Conservation (phyloP, 1,284 basidiomycete species). For the Apiotrichum brassicae region DNA sequence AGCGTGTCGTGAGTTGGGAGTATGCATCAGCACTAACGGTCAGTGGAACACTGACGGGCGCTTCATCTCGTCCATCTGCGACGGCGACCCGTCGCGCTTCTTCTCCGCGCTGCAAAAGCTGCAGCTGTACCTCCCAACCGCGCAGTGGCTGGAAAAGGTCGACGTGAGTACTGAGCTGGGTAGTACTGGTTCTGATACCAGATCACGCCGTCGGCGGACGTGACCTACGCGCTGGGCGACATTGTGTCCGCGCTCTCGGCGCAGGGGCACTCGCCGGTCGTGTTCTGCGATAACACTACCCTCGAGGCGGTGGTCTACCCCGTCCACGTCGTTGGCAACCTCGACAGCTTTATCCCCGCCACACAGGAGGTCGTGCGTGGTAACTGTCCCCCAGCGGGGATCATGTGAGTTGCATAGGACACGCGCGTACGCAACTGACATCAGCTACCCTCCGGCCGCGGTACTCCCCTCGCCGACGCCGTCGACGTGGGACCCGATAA, state of each 20-base stretch:
- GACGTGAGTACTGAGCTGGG: slow-evolving; percentile 28
- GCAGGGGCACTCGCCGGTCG: slow-evolving; percentile 22
- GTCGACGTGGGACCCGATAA: slow-evolving; percentile 39
- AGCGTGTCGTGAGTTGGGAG: slow-evolving; percentile 34
- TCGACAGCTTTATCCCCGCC: slow-evolving; percentile 31
- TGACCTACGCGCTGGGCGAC: slow-evolving; percentile 36
- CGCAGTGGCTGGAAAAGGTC: slow-evolving; percentile 29
- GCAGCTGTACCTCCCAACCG: slow-evolving; percentile 25
- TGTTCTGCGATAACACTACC: slow-evolving; percentile 32
- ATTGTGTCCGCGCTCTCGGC: slow-evolving; percentile 27
- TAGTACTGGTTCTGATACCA: slow-evolving; percentile 7
- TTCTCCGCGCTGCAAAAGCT: slow-evolving; percentile 37
- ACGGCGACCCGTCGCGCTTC: slow-evolving; percentile 23
- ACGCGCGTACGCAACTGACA: background rate
- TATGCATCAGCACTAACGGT: background rate
- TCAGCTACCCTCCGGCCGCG: slow-evolving; percentile 35
- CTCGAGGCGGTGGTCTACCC: slow-evolving; percentile 38
- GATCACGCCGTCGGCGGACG: slow-evolving; percentile 44
- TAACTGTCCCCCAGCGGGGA: slow-evolving; percentile 41
- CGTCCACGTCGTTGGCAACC: slow-evolving; percentile 28
- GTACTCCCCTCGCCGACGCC: slow-evolving; percentile 21
- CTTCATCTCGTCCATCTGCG: slow-evolving; percentile 36
- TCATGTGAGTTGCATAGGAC: slow-evolving; percentile 26
- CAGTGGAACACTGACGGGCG: slow-evolving; percentile 45
- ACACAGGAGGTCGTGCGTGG: slow-evolving; percentile 6